Base-by-base conservation (phyloP, 352 stramenopile genomes). In the Globisporangium paddicum region DNA sequence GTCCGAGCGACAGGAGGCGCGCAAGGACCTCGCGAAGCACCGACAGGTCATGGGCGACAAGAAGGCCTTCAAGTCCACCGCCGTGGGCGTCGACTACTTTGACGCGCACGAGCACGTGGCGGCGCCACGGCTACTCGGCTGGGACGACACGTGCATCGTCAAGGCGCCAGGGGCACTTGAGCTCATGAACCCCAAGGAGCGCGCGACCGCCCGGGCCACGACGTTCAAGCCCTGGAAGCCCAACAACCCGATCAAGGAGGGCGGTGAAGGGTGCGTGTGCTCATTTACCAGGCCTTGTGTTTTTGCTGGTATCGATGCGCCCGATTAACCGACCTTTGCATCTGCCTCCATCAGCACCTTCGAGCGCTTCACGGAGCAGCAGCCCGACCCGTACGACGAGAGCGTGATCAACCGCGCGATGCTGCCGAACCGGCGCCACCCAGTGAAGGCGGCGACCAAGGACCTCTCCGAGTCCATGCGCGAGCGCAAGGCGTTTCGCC, bases 111-210 rank as follows among this genome's bases (percentile, higher is more conserved):
- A 92, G 53, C 82, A 89, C 65, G 72, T 87, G 37, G 76, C 79
- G 9, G 82, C 79, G 2, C 80, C 76, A 5, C 64, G 66, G 0
- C 61, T 89, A 9, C 70, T 84, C 55, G 77, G 78, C 35, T 92
- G 82, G 79, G 82, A 90, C 61, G 82, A 88, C 26, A 66, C 81
- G 30, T 92, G 82, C 60, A 61, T 79, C 30, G 73, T 77, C 34
- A 85, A 84, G 44, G 72, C 72, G 0, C 75, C 72, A 16, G 79
- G 75, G 5, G 65, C 68, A 35, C 62, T 76, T n/a, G 82, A 88
- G 37, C 64, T 84, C 18, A 86, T 92, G 73, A 90, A 87, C 57
- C 82, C 79, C 1, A 89, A 89, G 50, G 82, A 90, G 58, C 75
- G 82, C 16, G 82, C 79, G 26, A 63, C 64, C 16, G 75, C 79